Conservation (phyloP, 257 asterid genomes). For the Primulina huaijiensis region DNA sequence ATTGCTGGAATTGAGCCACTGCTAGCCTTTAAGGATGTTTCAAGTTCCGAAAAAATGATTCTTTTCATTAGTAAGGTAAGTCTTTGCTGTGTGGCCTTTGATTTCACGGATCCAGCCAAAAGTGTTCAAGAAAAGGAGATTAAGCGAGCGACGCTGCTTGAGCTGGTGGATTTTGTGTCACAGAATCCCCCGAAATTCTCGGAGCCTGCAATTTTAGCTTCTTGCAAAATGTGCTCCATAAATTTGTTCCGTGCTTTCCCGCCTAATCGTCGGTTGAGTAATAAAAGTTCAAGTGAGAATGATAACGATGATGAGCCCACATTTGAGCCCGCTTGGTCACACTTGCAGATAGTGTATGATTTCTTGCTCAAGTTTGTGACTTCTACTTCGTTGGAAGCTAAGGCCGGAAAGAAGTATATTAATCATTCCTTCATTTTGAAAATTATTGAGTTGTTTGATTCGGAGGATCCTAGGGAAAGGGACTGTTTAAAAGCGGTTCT, state of each 20-base stretch:
- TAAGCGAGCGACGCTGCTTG: not conserved
- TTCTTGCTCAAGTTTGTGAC: conserved; percentile 10
- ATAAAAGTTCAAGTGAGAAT: not conserved
- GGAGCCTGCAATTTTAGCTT: not conserved
- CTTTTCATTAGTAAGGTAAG: conserved; percentile 8
- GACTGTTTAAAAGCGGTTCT: conserved; percentile 5
- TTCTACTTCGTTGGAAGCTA: conserved; percentile 1
- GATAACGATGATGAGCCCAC: conserved; percentile 8
- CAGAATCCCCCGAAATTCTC: not conserved
- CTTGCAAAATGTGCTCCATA: not conserved
- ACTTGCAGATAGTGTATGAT: conserved; percentile 20
- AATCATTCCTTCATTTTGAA: not conserved
- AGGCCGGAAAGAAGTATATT: conserved; percentile 6
- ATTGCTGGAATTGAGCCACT: not conserved
- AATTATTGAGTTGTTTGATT: conserved; percentile 3
- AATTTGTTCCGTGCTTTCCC: not conserved
- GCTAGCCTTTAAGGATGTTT: conserved; percentile 10
- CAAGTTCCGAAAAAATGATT: not conserved
- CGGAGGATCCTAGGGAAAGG: conserved; percentile 9
- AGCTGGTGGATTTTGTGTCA: not conserved
- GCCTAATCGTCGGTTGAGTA: not conserved
- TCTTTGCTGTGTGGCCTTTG: conserved; percentile 7
- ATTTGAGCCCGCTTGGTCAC: conserved; percentile 15
- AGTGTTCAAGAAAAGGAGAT: conserved; percentile 8
- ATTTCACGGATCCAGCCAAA: not conserved